Conservation (phyloP, 1,284 basidiomycete genomes). For the Rhodotorula sp. region DNA sequence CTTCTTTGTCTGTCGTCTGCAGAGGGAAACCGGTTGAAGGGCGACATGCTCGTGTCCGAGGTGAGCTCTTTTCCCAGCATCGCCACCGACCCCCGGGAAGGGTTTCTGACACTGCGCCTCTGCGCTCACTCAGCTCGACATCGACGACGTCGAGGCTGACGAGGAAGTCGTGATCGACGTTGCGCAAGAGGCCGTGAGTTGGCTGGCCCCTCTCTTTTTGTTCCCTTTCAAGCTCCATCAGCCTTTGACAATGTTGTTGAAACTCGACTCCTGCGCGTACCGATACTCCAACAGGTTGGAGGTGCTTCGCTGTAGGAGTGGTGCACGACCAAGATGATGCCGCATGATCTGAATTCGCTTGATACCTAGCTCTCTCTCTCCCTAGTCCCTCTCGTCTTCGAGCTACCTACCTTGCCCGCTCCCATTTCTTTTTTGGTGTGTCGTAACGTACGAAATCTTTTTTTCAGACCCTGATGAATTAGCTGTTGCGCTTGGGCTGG, state of each 20-base stretch:
- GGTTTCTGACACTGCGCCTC: too few relatives aligned
- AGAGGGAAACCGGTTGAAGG: constrained; percentile 30
- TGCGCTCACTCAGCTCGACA: constrained; percentile 26
- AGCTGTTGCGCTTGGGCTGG: too few relatives aligned
- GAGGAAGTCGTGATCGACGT: constrained; percentile 39
- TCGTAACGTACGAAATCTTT: too few relatives aligned
- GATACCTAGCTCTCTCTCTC: not conserved
- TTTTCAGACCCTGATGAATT: too few relatives aligned
- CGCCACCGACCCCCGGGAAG: not conserved
- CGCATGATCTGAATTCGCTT: not conserved
- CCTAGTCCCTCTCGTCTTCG: not conserved
- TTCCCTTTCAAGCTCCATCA: too few relatives aligned
- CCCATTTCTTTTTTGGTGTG: too few relatives aligned
- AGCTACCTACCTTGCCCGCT: not conserved
- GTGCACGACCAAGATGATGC: not conserved
- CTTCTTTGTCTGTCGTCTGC: not conserved
- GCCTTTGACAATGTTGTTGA: too few relatives aligned
- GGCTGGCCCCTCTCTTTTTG: too few relatives aligned
- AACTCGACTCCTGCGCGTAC: too few relatives aligned
- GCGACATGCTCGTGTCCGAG: constrained; percentile 20
- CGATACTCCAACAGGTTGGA: not conserved
- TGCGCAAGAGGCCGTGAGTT: constrained; percentile 32
- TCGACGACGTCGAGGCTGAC: constrained; percentile 37
- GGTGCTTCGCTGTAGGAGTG: not conserved
- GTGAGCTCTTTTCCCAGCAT: too few relatives aligned